Conservation (phyloP, 1,139 yeast species). For the Lizanozyma gosingica region DNA sequence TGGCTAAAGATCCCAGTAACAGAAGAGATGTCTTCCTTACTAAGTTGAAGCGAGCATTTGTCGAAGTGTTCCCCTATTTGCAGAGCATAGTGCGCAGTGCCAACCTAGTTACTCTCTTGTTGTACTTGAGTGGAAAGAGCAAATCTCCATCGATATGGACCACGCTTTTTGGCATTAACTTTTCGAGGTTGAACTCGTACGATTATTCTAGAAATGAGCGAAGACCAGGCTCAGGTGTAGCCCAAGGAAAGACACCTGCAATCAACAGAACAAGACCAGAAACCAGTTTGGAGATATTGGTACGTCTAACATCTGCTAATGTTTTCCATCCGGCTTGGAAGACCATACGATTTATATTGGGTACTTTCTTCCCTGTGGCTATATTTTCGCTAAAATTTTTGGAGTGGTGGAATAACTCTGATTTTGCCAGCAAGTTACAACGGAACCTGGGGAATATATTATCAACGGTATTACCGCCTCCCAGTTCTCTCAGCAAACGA, state of each 20-base stretch:
- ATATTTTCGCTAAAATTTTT: conserved; percentile 77
- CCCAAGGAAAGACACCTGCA: conserved; percentile 7
- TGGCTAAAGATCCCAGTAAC: conserved; percentile 21
- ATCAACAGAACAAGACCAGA: conserved; percentile 38
- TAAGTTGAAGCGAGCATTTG: conserved; percentile 36
- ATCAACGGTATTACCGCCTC: conserved; percentile 49
- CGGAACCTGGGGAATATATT: conserved; percentile 42
- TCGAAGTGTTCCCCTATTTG: conserved; percentile 53
- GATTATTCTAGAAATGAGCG: conserved; percentile 50
- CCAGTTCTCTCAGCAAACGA: conserved; percentile 16
- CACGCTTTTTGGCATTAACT: conserved; percentile 53
- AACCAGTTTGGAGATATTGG: conserved; percentile 38
- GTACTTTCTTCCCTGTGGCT: conserved; percentile 70
- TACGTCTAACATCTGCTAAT: conserved; percentile 19
- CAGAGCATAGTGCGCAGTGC: conserved; percentile 40
- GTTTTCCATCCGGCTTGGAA: conserved; percentile 35
- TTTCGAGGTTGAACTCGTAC: conserved; percentile 55
- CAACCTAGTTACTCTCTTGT: conserved; percentile 52
- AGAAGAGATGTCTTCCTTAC: conserved; percentile 20
- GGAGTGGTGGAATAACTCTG: conserved; percentile 93
- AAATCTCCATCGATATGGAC: conserved; percentile 62
- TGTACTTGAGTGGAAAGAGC: conserved; percentile 60
- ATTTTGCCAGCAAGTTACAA: conserved; percentile 55
- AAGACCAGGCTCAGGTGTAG: conserved; percentile 5
- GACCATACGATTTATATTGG: conserved; percentile 29